Base-by-base conservation (phyloP, 2,329 filamentous ascomycete genomes). In the Diaporthe humulicola region DNA sequence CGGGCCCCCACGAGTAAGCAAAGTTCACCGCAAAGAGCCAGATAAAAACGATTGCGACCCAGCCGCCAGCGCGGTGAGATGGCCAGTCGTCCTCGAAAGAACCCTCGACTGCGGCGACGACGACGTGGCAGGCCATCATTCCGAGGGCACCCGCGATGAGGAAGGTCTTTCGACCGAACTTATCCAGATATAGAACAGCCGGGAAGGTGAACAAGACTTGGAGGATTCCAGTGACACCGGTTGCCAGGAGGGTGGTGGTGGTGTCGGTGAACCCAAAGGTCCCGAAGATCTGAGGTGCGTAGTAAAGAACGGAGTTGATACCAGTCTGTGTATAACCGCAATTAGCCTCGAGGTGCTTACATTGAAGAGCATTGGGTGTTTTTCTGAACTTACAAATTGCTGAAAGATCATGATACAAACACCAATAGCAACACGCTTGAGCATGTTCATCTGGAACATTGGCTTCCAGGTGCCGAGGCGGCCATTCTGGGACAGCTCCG, bases 1-100 rank as follows among this genome's bases (percentile, higher is more conserved):
- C 81, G 3, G 84, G 83, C 74, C 82, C 82, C 81, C 82, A 83
- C 36, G 81, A 82, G 77, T 83, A 83, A n/a, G 81, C 81, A 69
- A 83, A 83, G 74, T 83, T 81, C 40, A 80, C 77, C 38, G 78
- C 80, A 71, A 77, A 77, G 12, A 77, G 56, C 75, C 75, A 77
- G 61, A 77, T 75, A 30, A 77, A 77, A 0, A 71, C 75, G 14
- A 77, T 73, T 25, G 66, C 57, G 0, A 69, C 76, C 76, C 76
- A 77, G 33, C 76, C 76, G 12, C 66, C 73, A 15, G 45, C 56
- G 12, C 30, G 38, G 50, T 76, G 70, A 4, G 58, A 40, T 7
- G 70, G 38, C 74, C 74, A 76, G 48, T 58, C 45, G 45, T 69
- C 40, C 42, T 74, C 57, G 38, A 75, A 76, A 42, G 66, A 70